Conservation (phyloP, 1,284 basidiomycete genomes). For the Leccinum solheimii region DNA sequence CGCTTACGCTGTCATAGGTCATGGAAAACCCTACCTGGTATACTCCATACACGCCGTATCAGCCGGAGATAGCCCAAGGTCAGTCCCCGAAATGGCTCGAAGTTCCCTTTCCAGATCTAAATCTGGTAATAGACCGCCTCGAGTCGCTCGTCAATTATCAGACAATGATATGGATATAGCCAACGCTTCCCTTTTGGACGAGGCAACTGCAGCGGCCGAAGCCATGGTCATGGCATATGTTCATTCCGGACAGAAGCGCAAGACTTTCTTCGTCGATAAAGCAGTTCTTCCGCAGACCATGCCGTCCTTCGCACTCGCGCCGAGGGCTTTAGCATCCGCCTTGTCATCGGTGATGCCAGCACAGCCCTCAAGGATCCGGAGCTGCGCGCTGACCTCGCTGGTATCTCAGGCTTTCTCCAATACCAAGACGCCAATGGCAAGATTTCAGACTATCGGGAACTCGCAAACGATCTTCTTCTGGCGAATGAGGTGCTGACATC, state of each 20-base stretch:
- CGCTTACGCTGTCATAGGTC: constrained; percentile 49
- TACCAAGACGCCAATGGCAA: constrained; percentile 91
- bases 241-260: constrained; percentile 69
- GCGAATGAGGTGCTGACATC: constrained; percentile 98
- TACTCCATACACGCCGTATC: constrained; percentile 94
- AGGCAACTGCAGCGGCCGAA: constrained; percentile 92
- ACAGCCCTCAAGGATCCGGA: constrained; percentile 55
- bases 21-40: constrained; percentile 99
- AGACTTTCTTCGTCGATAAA: constrained; percentile 81
- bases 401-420: constrained; percentile 73
- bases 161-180: constrained; percentile 98
- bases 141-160: constrained; percentile 98
- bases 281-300: constrained; percentile 86
- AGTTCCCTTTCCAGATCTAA: constrained; percentile 13
- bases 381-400: constrained; percentile 71
- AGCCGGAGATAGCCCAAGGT: constrained; percentile 94
- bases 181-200: constrained; percentile 90
- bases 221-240: constrained; percentile 86
- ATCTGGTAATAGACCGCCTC: constrained; percentile 65
- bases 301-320: constrained; percentile 86
- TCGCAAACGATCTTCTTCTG: constrained; percentile 86
- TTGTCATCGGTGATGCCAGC: constrained; percentile 66
- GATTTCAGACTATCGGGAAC: constrained; percentile 72
- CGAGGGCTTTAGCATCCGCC: constrained; percentile 84
- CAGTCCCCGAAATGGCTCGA: constrained; percentile 19